Conservation (phyloP, 2,329 filamentous ascomycete genomes). For the Hypoxylon sp. region DNA sequence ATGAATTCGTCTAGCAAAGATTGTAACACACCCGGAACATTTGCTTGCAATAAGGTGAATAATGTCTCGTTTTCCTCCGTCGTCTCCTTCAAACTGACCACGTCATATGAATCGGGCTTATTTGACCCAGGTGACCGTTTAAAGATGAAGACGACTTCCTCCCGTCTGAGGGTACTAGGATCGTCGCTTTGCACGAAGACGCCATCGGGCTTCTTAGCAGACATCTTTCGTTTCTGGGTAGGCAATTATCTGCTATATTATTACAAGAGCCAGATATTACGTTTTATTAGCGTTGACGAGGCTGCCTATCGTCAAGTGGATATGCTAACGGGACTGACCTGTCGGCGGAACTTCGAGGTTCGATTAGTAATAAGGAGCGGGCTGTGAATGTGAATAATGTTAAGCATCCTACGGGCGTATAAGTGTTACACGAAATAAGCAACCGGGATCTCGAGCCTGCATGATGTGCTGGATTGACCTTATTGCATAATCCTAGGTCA, state of each 20-base stretch:
- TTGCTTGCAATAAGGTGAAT: conserved; percentile 52
- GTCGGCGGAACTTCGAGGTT: conserved; percentile 4
- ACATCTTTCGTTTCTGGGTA: conserved; percentile 24
- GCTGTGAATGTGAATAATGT: conserved; percentile 15
- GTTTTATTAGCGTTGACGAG: conserved; percentile 1
- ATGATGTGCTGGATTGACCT: conserved; percentile 31
- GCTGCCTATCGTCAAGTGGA: not conserved
- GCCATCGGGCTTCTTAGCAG: conserved; percentile 22
- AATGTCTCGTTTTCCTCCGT: conserved; percentile 45
- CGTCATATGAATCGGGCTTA: conserved; percentile 48
- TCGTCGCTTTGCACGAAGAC: conserved; percentile 9
- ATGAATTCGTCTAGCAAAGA: conserved; percentile 57
- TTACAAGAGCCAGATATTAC: conserved; percentile 1
- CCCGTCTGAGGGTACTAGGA: conserved; percentile 45
- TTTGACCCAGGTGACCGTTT: conserved; percentile 22
- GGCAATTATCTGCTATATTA: not conserved
- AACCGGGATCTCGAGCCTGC: conserved; percentile 9
- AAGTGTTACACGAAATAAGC: conserved; percentile 8
- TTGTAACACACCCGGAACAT: conserved; percentile 56
- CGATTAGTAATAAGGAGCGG: conserved; percentile 35
- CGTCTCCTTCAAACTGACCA: conserved; percentile 60
- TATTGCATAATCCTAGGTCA: conserved; percentile 34
- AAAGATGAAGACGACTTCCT: conserved; percentile 54
- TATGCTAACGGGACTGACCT: not conserved
- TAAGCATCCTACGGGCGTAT: conserved; percentile 4